These are phyloP conservation scores for Coemansia sp. DNA, from an alignment of 192 early-diverging fungal species.

Conservation along the genomic window DNA sequence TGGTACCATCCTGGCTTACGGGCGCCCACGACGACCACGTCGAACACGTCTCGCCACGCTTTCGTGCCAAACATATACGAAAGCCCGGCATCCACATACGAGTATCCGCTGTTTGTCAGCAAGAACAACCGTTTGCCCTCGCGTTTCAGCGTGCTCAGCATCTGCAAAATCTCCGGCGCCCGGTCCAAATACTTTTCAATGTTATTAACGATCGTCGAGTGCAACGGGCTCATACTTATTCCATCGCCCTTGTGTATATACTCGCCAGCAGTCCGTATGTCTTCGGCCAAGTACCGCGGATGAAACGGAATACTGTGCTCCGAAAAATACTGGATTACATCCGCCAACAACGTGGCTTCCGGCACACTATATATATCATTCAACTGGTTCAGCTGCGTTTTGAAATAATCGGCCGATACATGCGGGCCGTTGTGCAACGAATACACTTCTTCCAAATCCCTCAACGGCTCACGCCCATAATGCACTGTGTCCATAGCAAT, in stretches of 20 bases:
- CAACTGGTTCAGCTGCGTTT: constrained; percentile 58
- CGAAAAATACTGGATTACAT: constrained; percentile 62
- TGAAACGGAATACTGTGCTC: constrained; percentile 61
- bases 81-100: constrained; percentile 56
- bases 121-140: constrained; percentile 60
- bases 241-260: constrained; percentile 57
- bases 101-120: constrained; percentile 61
- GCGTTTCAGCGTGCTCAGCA: constrained; percentile 48
- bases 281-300: constrained; percentile 63
- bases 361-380: constrained; percentile 64
- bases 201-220: constrained; percentile 50
- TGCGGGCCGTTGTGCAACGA: constrained; percentile 60
- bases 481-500: constrained; percentile 59
- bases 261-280: constrained; percentile 55
- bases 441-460: constrained; percentile 55
- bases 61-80: constrained; percentile 50
- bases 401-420: constrained; percentile 59
- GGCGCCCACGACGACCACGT: constrained; percentile 60
- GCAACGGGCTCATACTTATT: constrained; percentile 54
- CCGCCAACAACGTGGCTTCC: constrained; percentile 58
- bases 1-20: constrained; percentile 63
- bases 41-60: constrained; percentile 62
- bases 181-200: constrained; percentile 55
- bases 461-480: constrained; percentile 59
- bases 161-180: constrained; percentile 54